These are phyloP conservation scores for Epichloe aotearoae DNA, from an alignment of 2,329 filamentous ascomycete species.

Conservation along the genomic window DNA sequence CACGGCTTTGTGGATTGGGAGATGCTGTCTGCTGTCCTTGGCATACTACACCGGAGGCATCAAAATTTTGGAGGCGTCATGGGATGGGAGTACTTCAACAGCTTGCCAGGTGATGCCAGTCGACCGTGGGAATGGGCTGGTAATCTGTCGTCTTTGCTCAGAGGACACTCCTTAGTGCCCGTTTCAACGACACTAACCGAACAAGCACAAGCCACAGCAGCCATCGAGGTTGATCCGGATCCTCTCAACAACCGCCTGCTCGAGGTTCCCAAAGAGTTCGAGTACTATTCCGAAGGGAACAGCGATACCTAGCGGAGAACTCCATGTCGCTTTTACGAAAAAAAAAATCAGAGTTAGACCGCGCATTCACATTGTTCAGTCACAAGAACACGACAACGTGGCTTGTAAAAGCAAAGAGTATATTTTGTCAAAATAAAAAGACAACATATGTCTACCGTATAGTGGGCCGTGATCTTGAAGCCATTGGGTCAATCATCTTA, in stretches of 20 bases:
- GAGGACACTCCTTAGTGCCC: slow-evolving; percentile 15
- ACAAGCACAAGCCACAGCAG: neutral
- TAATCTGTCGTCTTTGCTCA: slow-evolving; percentile 41
- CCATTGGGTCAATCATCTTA: slow-evolving; percentile 6
- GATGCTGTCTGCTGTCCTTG: slow-evolving; percentile 30
- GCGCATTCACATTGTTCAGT: neutral
- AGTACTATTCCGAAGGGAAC: slow-evolving; percentile 12
- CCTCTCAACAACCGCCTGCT: slow-evolving; percentile 2
- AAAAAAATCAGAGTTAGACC: neutral
- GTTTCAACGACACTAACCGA: neutral
- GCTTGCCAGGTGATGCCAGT: slow-evolving; percentile 47
- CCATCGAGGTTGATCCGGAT: slow-evolving; percentile 13
- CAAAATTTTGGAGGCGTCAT: slow-evolving; percentile 73
- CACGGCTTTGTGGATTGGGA: slow-evolving; percentile 35
- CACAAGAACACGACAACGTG: neutral
- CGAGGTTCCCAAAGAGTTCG: slow-evolving; percentile 12
- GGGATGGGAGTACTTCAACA: slow-evolving; percentile 94
- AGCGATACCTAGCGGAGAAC: neutral
- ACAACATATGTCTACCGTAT: slow-evolving; percentile 8
- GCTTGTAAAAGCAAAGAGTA: slow-evolving; percentile 2
- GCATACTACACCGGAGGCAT: slow-evolving; percentile 34
- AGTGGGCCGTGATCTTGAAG: slow-evolving; percentile 7
- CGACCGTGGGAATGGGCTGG: slow-evolving; percentile 69
- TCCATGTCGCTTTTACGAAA: neutral
- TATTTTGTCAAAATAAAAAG: slow-evolving; percentile 4